These are phyloP conservation scores for Hymenoscyphus occultus DNA, from an alignment of 2,329 filamentous ascomycete genomes.

Conservation along the genomic window DNA sequence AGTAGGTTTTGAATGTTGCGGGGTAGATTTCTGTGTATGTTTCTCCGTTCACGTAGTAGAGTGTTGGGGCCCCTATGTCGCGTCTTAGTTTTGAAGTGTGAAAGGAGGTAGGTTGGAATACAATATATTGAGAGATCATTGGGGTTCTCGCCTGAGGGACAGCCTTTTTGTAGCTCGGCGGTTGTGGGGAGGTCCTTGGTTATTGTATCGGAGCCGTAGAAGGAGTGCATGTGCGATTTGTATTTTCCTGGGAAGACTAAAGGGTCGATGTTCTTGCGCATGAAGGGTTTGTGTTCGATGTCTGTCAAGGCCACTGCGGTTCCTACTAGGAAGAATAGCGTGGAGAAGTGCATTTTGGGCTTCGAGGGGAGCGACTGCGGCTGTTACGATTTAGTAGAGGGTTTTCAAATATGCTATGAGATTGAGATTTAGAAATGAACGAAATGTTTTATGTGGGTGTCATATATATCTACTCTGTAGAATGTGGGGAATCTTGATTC, in stretches of 20 bases:
- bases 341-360: slow-evolving; percentile 1
- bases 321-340: slow-evolving; percentile 5
- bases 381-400: no score
- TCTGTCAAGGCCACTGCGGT: slow-evolving; percentile 8
- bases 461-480: neutral
- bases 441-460: neutral
- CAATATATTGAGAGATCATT: slow-evolving; percentile 48
- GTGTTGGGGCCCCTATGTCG: slow-evolving; percentile 41
- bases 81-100: neutral
- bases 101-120: slow-evolving; percentile 14
- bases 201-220: slow-evolving; percentile 44
- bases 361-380: neutral
- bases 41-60: slow-evolving; percentile 37
- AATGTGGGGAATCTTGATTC: neutral
- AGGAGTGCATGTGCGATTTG: slow-evolving; percentile 43
- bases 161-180: slow-evolving; percentile 39
- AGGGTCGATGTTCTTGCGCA: slow-evolving; percentile 46
- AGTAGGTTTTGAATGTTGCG: slow-evolving; percentile 46
- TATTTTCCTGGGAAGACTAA: slow-evolving; percentile 42
- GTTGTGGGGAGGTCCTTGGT: slow-evolving; percentile 40
- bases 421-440: neutral
- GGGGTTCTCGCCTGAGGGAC: slow-evolving; percentile 45
- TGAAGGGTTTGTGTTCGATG: slow-evolving; percentile 32
- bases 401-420: neutral
- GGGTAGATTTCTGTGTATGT: slow-evolving; percentile 37